Conservation (phyloP, 2,329 filamentous ascomycete genomes). For the Trichoderma sp. region DNA sequence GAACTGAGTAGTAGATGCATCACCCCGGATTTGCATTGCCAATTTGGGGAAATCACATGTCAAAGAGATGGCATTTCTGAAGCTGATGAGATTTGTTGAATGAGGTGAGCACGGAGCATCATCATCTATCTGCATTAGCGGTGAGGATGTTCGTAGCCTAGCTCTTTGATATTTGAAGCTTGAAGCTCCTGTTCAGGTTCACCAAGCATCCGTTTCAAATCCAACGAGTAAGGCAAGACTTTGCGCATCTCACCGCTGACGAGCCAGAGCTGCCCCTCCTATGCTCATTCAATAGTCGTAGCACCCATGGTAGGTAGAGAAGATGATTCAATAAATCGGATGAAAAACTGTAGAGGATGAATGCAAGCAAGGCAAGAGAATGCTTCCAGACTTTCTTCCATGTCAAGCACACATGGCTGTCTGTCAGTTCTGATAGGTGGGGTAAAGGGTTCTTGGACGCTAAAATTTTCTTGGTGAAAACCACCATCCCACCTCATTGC, state of each 20-base stretch:
- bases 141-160: not conserved
- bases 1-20: not conserved
- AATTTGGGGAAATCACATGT: constrained; percentile 3
- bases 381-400: not conserved
- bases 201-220: not conserved
- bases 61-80: not conserved
- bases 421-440: not conserved
- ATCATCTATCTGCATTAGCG: not conserved
- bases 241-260: not conserved
- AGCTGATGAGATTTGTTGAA: not conserved
- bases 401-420: not conserved
- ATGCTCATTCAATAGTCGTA: not conserved
- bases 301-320: not conserved
- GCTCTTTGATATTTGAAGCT: not conserved
- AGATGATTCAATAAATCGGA: not conserved
- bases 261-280: not conserved
- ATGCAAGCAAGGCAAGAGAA: not conserved
- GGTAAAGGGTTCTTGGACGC: not conserved
- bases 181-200: not conserved
- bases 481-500: not conserved
- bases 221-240: not conserved
- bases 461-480: constrained; percentile 6
- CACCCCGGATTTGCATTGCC: not conserved
- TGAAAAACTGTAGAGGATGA: not conserved
- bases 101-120: not conserved